phyloP scores from a whole-genome alignment of 805 yeast genomes.

The Candida schatavii region DNA sequence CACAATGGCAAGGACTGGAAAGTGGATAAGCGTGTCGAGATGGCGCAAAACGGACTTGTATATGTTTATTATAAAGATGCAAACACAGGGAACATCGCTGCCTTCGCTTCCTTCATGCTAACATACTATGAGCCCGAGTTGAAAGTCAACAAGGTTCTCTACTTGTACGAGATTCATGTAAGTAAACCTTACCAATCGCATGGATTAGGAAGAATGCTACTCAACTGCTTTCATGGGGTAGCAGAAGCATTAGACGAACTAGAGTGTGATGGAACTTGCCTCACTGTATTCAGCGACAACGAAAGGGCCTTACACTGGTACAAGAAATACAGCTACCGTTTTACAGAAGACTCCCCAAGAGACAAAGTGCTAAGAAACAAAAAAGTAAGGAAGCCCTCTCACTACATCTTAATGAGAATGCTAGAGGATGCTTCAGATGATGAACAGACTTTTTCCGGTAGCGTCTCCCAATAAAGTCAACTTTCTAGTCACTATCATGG shows the following conservation, averaged over 20 bases:
- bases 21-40: constrained; percentile 40
- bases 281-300: constrained; percentile 54
- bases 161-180: constrained; percentile 59
- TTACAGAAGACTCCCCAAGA: constrained; percentile 41
- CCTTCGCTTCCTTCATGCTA: constrained; percentile 47
- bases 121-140: constrained; percentile 34
- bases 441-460: too few relatives aligned
- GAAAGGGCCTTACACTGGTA: constrained; percentile 44
- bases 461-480: too few relatives aligned
- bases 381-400: constrained; percentile 42
- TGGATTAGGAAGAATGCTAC: constrained; percentile 39
- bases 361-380: constrained; percentile 36
- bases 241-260: constrained; percentile 13
- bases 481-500: too few relatives aligned
- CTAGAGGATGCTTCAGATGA: neutral
- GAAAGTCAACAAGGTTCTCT: constrained; percentile 33
- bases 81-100: constrained; percentile 20
- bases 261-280: constrained; percentile 25
- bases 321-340: constrained; percentile 32
- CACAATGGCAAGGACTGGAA: constrained; percentile 42
- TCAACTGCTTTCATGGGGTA: constrained; percentile 33
- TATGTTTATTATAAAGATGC: constrained; percentile 31
- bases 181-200: constrained; percentile 27
- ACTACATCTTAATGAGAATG: constrained; percentile 33
- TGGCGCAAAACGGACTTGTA: constrained; percentile 46